phyloP scores from a whole-genome alignment of 1,284 basidiomycete species.

The Bothia castanella region DNA sequence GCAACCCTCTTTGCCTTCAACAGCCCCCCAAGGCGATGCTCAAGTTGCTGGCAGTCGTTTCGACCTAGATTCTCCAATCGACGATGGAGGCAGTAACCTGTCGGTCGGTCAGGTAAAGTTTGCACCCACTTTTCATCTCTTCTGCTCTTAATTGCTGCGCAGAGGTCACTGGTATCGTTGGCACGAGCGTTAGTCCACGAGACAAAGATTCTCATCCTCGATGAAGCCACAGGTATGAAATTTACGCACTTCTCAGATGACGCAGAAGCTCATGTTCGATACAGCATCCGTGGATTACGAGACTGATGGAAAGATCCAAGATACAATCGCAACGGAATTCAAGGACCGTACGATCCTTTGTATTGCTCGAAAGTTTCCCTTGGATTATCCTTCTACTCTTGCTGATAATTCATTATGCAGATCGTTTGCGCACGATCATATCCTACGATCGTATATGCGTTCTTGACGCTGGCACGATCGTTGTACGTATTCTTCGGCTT shows the following conservation, averaged over 20 bases:
- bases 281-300: constrained; percentile 75
- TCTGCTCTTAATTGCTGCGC: constrained; percentile 1
- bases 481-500: constrained; percentile 33
- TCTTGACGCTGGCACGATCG: constrained; percentile 65
- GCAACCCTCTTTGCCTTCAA: background rate
- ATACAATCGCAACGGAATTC: constrained; percentile 84
- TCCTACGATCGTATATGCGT: constrained; percentile 75
- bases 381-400: background rate
- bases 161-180: constrained; percentile 77
- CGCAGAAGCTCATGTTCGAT: constrained; percentile 4
- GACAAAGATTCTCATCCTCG: constrained; percentile 71
- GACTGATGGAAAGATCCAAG: constrained; percentile 81
- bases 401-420: constrained; percentile 32
- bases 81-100: constrained; percentile 83
- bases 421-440: constrained; percentile 73
- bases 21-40: background rate
- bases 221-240: constrained; percentile 61
- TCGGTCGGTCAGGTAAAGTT: constrained; percentile 49
- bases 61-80: constrained; percentile 75
- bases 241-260: background rate
- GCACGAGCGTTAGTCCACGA: constrained; percentile 81
- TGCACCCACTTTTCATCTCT: background rate
- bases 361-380: constrained; percentile 59
- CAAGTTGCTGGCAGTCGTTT: constrained; percentile 48
- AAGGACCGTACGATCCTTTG: constrained; percentile 74